Base-by-base conservation (phyloP, 306 rosid species). In the Dryas alaskensis region DNA sequence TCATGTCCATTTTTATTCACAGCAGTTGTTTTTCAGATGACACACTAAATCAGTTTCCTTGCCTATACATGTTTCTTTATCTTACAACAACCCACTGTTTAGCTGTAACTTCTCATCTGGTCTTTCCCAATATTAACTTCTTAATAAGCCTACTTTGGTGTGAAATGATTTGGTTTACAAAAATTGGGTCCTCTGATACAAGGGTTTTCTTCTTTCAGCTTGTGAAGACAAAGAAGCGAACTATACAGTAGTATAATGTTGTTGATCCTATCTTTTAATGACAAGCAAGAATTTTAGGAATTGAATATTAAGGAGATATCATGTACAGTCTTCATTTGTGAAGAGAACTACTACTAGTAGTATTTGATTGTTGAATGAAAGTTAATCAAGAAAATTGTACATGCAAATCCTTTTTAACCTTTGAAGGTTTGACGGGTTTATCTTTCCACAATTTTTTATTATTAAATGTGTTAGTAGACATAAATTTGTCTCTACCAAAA, bases 181-280 rank as follows among this genome's bases (percentile, higher is more conserved):
- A 50, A 31, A 8, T 4, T 2, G 0, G 60, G 13, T 50, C 27
- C 39, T 54, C 63, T 70, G 52, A 39, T 39, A 37, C 14, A 2
- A 11, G 53, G 47, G 17, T 70, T 42, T 8, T 70, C 47, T 54
- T 11, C 52, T 19, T 70, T 55, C 75, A 70, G 43, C 43, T 7
- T 55, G 39, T 9, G 45, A 39, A 22, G 54, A 43, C 3, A 13
- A 55, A 12, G 25, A 19, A 3, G 65, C 10, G 22, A 39, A 12
- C 47, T 61, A 31, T 31, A 31, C 37, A 31, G 37, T 31, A 31
- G 2, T 31, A 31, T 31, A 31, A 2, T 31, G 37, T 31, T 31
- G 37, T 31, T 40, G 27, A 16, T 62, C 48, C 25, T 40, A 0
- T 62, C 25, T 62, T 62, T 8, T 40, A 48, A 62, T 43, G 48